Evolutionary conservation across 495 filamentous ascomycete species (phyloP).

Genomic region (Penicillium angulare): DNA sequence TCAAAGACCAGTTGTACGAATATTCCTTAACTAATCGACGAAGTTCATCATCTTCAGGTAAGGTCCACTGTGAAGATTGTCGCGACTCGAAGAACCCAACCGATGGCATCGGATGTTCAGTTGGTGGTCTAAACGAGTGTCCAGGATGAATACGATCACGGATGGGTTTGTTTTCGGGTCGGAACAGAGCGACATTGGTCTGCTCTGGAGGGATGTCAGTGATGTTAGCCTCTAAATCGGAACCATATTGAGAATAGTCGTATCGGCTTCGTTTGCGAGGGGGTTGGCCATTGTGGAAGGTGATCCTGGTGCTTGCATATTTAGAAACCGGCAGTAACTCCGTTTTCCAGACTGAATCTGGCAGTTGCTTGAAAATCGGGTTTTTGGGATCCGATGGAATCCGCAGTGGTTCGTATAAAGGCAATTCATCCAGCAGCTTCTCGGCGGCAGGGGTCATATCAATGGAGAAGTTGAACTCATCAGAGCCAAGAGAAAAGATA

Average conservation of each 20-base stretch:
- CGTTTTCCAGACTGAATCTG: constrained; percentile 70
- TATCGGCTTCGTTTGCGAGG: constrained; percentile 76
- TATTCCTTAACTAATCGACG: constrained; percentile 83
- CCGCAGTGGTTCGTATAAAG: constrained; percentile 69
- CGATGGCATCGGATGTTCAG: constrained; percentile 83
- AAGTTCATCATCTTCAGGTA: constrained; percentile 84
- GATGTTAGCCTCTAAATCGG: constrained; percentile 56
- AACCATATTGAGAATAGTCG: constrained; percentile 65
- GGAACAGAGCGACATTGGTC: constrained; percentile 80
- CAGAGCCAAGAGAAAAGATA: constrained; percentile 77
- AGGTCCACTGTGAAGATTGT: constrained; percentile 85
- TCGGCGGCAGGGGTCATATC: constrained; percentile 73
- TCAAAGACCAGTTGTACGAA: constrained; percentile 95
- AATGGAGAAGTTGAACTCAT: constrained; percentile 78
- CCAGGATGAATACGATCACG: constrained; percentile 89
- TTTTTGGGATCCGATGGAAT: constrained; percentile 54
- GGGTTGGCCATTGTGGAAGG: constrained; percentile 61
- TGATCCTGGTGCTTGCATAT: constrained; percentile 78
- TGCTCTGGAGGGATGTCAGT: constrained; percentile 64
- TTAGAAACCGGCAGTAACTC: constrained; percentile 83
- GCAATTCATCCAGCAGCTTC: constrained; percentile 81
- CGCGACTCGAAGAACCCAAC: constrained; percentile 85
- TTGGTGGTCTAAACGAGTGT: constrained; percentile 90
- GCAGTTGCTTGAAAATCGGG: constrained; percentile 54
- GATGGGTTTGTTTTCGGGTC: constrained; percentile 83